A percentile compares a stretch with the other conserved stretches of the same genome.
Conservation (phyloP, 306 rosid genomes). For the Prinsepia uniflora region DNA sequence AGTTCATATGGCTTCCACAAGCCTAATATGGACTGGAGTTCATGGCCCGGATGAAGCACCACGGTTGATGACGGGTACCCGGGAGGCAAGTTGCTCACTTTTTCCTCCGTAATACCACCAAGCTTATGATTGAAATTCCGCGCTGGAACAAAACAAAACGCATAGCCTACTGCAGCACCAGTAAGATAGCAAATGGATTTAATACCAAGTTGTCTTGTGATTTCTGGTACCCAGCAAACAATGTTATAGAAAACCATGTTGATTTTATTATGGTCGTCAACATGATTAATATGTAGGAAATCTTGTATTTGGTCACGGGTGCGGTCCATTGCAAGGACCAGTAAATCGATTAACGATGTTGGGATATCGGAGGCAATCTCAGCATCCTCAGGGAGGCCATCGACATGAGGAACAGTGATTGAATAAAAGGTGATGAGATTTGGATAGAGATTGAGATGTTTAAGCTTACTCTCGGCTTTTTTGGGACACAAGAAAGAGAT, state of each 20-base stretch:
- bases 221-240: conserved; percentile 41
- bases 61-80: conserved; percentile 54
- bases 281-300: too few relatives aligned
- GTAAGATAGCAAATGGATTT: conserved; percentile 30
- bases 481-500: conserved; percentile 31
- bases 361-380: conserved; percentile 50
- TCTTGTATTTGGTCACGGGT: conserved; percentile 4
- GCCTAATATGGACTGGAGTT: conserved; percentile 20
- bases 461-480: conserved; percentile 26
- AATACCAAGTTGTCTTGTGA: conserved; percentile 21
- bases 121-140: conserved; percentile 5
- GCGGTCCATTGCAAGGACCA: conserved; percentile 36
- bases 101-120: conserved; percentile 34
- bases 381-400: conserved; percentile 44
- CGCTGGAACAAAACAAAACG: conserved; percentile 26
- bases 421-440: conserved; percentile 40
- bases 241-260: conserved; percentile 35
- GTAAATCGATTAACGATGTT: conserved; percentile 9
- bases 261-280: conserved; percentile 11
- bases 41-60: conserved; percentile 30
- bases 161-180: conserved; percentile 29
- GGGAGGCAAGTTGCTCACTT: conserved; percentile 30
- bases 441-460: conserved; percentile 29
- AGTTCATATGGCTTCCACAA: conserved; percentile 32
- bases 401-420: conserved; percentile 35